Base-by-base conservation (phyloP, 176 grass and related monocot genomes). In the Carex pumila region DNA sequence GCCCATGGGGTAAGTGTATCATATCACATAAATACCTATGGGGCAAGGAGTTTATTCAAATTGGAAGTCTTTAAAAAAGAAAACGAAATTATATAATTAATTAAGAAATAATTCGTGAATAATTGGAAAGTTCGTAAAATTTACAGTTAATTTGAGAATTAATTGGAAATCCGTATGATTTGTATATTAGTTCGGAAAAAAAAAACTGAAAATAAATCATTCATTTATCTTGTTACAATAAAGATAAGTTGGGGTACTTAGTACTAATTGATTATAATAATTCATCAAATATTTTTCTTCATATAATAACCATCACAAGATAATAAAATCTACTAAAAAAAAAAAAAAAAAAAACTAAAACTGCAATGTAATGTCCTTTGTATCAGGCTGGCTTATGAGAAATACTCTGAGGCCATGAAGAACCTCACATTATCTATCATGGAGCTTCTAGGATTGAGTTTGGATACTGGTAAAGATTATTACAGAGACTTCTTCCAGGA, bases 391-490 rank as follows among this genome's bases (percentile, higher is more conserved):
- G 86, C 91, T 81, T 94, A 89, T 65, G 83, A 97, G 63, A 79
- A 80, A 52, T 97, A 97, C 45, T 90, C 87, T 52, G 62, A 90
- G 63, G 90, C 86, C 78, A 97, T 97, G 94, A 84, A 89, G 84
- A 31, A 86, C 19, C 54, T 85, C 67, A 75, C 94, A 25, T 70
- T 85, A 71, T 74, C 71, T 49, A 90, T 97, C 65, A 89, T 94
- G 91, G 94, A 94, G 90, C 61, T 97, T 58, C 88, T 97, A 55
- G 94, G 88, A 0, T 81, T 85, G 60, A 97, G 94, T 86, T 83
- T 97, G 57, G 91, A 91, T 2, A 55, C 89, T 5, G 90, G 85
- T 3, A 76, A 83, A 32, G 69, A 63, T 12, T 86, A 79, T 61
- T 97, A 87, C 83, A 78, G 83, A 71, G 91, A 97, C 19, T 94